Evolutionary conservation across 306 rosid genomes (phyloP).

Genomic region (Casuarina equisetifolia): DNA sequence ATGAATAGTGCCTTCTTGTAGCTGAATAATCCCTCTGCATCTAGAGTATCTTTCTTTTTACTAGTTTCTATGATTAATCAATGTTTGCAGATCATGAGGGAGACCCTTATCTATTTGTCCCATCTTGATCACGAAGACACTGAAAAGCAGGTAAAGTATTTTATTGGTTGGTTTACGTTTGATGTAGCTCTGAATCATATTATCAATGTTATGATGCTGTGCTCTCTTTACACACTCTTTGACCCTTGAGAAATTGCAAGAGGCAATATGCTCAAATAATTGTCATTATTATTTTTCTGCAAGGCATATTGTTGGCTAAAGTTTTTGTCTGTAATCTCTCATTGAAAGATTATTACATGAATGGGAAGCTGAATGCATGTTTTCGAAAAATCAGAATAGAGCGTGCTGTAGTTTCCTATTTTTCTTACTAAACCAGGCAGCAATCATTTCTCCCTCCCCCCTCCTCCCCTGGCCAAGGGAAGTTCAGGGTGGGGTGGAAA

Average conservation of each 20-base stretch:
- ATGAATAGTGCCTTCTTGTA: background rate
- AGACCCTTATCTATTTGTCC: conserved; percentile 90
- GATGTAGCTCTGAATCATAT: background rate
- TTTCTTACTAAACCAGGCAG: background rate
- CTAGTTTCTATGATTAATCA: conserved; percentile 1
- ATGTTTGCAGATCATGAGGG: conserved; percentile 90
- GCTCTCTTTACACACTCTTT: background rate
- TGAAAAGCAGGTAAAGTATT: conserved; percentile 74
- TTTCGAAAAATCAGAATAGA: background rate
- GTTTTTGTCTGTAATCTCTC: background rate
- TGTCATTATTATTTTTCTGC: background rate
- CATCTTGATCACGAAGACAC: conserved; percentile 99
- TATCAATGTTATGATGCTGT: background rate
- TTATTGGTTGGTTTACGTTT: background rate
- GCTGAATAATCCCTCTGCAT: background rate
- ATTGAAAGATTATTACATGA: background rate
- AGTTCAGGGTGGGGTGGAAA: too few relatives aligned
- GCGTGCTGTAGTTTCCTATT: background rate
- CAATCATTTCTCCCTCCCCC: background rate
- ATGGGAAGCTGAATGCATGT: background rate
- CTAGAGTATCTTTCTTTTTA: background rate
- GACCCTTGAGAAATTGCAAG: background rate
- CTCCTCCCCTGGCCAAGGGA: background rate
- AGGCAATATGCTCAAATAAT: background rate
- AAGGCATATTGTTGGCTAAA: background rate